phyloP scores from a whole-genome alignment of 495 filamentous ascomycete species.

The Mytilinidion resinicola region DNA sequence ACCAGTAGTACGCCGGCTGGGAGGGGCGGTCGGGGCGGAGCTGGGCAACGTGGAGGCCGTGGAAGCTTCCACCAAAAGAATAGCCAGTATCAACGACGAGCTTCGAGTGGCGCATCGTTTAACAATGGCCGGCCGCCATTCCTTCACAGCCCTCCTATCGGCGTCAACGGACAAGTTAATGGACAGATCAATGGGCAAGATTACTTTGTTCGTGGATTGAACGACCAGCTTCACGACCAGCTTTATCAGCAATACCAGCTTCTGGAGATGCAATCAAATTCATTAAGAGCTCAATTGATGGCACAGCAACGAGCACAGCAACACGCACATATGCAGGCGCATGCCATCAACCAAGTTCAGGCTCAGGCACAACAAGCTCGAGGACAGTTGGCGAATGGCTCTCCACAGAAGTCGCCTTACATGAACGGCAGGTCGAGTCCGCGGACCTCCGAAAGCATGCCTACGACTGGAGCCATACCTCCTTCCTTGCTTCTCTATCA shows the following conservation, averaged over 20 bases:
- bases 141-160: slow-evolving; percentile 31
- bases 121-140: slow-evolving; percentile 24
- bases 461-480: slow-evolving; percentile 41
- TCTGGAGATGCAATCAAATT: slow-evolving; percentile 60
- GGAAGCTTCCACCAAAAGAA: slow-evolving; percentile 41
- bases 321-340: slow-evolving; percentile 42
- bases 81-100: slow-evolving; percentile 33
- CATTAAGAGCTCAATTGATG: slow-evolving; percentile 44
- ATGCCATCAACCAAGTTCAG: slow-evolving; percentile 40
- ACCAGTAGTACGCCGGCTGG: slow-evolving; percentile 46
- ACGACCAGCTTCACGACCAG: slow-evolving; percentile 47
- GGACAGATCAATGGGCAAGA: slow-evolving; percentile 11
- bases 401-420: slow-evolving; percentile 32
- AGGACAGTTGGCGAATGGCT: slow-evolving; percentile 24
- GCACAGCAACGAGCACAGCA: slow-evolving; percentile 32
- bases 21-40: slow-evolving; percentile 47
- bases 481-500: slow-evolving; percentile 47
- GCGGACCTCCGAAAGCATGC: slow-evolving; percentile 41
- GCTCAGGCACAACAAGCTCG: slow-evolving; percentile 45
- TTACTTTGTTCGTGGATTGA: slow-evolving; percentile 29
- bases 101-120: slow-evolving; percentile 37
- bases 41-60: slow-evolving; percentile 49
- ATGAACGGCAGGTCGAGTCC: slow-evolving; percentile 36
- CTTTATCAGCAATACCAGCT: slow-evolving; percentile 58
- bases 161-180: neutral